A percentile compares a stretch with the other conserved stretches of the same genome.
Conservation (phyloP, 2,329 filamentous ascomycete species). For the Fusarium hainanense region DNA sequence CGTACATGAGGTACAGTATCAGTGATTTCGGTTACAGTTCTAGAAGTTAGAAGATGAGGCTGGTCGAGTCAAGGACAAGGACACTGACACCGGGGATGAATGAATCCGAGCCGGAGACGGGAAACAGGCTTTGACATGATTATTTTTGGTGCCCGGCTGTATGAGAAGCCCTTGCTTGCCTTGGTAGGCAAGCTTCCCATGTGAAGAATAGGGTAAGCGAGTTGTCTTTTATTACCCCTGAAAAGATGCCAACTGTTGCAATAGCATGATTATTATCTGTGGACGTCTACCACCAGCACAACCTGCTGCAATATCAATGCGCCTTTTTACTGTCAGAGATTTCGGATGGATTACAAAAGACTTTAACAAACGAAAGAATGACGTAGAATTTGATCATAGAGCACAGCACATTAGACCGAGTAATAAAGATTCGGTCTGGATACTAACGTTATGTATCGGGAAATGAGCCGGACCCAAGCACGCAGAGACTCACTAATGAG, state of each 20-base stretch:
- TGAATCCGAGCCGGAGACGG: neutral
- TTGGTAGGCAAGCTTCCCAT: neutral
- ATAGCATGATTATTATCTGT: neutral
- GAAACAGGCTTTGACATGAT: slow-evolving; percentile 5
- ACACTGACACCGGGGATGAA: neutral
- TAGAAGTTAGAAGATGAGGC: slow-evolving; percentile 11
- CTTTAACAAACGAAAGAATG: neutral
- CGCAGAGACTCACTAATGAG: neutral
- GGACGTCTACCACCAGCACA: neutral
- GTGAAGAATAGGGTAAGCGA: neutral
- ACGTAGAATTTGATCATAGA: neutral
- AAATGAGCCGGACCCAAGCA: slow-evolving; percentile 11
- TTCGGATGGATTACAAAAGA: neutral
- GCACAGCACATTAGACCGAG: neutral
- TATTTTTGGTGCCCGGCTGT: slow-evolving; percentile 19
- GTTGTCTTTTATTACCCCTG: neutral
- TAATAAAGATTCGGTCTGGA: neutral
- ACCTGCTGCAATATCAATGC: neutral
- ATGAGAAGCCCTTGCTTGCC: neutral
- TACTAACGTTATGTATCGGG: neutral
- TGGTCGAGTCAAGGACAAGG: neutral
- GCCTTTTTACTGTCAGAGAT: neutral
- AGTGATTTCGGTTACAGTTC: neutral
- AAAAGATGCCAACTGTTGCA: neutral
- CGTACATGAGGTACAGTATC: neutral